Conservation (phyloP, 2,329 filamentous ascomycete genomes). For the Cordyceps farinosa region DNA sequence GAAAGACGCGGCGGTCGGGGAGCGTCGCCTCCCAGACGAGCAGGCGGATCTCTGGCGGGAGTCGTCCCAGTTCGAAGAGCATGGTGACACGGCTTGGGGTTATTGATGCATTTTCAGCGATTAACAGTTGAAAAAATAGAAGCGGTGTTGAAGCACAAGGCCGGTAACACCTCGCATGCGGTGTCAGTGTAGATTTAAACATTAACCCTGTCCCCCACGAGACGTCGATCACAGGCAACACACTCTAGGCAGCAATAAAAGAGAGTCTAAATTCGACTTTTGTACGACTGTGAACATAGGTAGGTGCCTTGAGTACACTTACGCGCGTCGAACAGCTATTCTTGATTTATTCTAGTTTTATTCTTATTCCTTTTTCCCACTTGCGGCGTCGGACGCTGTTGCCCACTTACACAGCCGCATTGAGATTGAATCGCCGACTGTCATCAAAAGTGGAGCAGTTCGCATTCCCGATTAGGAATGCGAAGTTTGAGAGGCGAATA, state of each 20-base stretch:
- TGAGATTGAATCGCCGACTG: background rate
- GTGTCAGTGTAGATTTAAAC: background rate
- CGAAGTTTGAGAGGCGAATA: background rate
- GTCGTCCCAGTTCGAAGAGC: background rate
- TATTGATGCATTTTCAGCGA: background rate
- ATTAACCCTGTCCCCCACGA: background rate
- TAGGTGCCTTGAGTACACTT: background rate
- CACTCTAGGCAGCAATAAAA: background rate
- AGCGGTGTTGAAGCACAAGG: background rate
- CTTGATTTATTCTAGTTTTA: background rate
- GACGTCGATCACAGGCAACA: background rate
- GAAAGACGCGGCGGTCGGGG: slow-evolving; percentile 29
- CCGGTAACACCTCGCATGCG: background rate
- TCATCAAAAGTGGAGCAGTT: background rate
- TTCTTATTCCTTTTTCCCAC: too few species aligned
- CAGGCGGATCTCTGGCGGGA: slow-evolving; percentile 29
- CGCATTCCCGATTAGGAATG: slow-evolving; percentile 4
- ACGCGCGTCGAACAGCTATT: background rate
- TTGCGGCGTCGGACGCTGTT: background rate
- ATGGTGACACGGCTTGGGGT: background rate
- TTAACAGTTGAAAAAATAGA: background rate
- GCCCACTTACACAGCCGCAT: background rate
- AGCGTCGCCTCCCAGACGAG: slow-evolving; percentile 30
- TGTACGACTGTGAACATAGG: background rate
- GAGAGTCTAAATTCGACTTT: too few species aligned